phyloP scores from a whole-genome alignment of 2,329 filamentous ascomycete species.

The Emmonsiellopsis sp. region DNA sequence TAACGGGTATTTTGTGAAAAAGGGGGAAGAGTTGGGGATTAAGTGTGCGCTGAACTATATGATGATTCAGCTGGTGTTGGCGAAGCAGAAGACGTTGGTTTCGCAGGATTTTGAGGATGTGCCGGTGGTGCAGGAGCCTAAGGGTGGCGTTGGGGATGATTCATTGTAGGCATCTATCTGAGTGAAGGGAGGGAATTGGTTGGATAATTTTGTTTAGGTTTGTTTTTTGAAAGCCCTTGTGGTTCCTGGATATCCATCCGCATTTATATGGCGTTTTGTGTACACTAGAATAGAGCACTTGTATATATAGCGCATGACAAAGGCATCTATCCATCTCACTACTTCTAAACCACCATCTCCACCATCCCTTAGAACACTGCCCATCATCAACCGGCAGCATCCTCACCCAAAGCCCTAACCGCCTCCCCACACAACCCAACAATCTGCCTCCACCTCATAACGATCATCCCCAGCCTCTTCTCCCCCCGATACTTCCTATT shows the following conservation, averaged over 20 bases:
- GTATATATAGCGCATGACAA: too few relatives aligned
- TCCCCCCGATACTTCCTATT: conserved; percentile 9
- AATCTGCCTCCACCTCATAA: conserved; percentile 34
- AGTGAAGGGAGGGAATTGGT: neutral
- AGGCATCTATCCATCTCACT: too few relatives aligned
- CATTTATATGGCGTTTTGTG: too few relatives aligned
- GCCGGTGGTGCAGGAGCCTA: conserved; percentile 18
- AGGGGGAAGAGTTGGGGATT: conserved; percentile 65
- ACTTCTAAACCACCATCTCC: too few relatives aligned
- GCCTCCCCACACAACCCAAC: conserved; percentile 23
- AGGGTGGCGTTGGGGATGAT: neutral
- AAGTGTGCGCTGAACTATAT: conserved; percentile 63
- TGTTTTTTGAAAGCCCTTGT: too few relatives aligned
- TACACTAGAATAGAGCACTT: too few relatives aligned
- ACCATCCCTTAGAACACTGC: too few relatives aligned
- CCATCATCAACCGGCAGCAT: neutral
- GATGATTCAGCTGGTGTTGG: conserved; percentile 63
- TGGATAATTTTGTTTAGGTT: too few relatives aligned
- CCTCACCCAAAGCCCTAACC: conserved; percentile 5
- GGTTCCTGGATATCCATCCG: too few relatives aligned
- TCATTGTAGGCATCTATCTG: neutral
- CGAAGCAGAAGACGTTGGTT: conserved; percentile 47
- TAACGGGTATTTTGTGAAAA: conserved; percentile 76
- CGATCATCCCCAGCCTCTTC: conserved; percentile 19
- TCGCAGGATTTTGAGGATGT: conserved; percentile 23